A percentile compares a stretch with the other conserved stretches of the same genome.
These are phyloP conservation scores for Hippophae gyantsensis DNA, from an alignment of 306 rosid genomes.

Conservation along the genomic window DNA sequence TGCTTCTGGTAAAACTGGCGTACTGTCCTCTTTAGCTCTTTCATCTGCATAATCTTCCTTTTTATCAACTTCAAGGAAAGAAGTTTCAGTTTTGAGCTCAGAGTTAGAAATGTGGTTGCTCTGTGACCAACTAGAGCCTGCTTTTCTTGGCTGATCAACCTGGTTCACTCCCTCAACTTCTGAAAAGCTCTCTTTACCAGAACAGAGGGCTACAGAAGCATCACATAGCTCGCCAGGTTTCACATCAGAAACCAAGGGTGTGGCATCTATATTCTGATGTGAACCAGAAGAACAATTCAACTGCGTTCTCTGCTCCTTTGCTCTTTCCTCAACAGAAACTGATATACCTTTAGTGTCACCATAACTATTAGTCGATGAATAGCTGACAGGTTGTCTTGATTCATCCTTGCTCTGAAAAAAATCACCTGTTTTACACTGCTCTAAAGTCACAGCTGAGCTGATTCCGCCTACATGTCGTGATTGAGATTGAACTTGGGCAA, in stretches of 20 bases:
- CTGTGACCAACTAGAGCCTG: slow-evolving; percentile 17
- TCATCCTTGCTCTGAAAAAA: slow-evolving; percentile 18
- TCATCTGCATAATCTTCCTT: slow-evolving; percentile 29
- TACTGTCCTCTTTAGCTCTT: slow-evolving; percentile 24
- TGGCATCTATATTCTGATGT: slow-evolving; percentile 21
- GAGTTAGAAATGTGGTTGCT: slow-evolving; percentile 23
- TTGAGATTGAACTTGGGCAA: slow-evolving; percentile 24
- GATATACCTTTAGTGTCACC: slow-evolving; percentile 21
- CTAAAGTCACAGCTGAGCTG: slow-evolving; percentile 9
- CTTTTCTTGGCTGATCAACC: slow-evolving; percentile 31
- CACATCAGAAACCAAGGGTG: slow-evolving; percentile 13
- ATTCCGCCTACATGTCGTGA: slow-evolving; percentile 9
- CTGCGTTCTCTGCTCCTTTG: slow-evolving; percentile 10
- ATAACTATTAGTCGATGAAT: slow-evolving; percentile 8
- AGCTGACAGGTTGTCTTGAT: slow-evolving; percentile 15
- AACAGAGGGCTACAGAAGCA: slow-evolving; percentile 9
- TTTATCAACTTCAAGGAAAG: slow-evolving; percentile 33
- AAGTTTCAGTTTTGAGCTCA: slow-evolving; percentile 18
- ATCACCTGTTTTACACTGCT: slow-evolving; percentile 16
- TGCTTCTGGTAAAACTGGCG: slow-evolving; percentile 29
- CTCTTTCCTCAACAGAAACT: slow-evolving; percentile 13
- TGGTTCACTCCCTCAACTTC: slow-evolving; percentile 31
- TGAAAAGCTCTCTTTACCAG: slow-evolving; percentile 29
- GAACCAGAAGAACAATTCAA: slow-evolving; percentile 19
- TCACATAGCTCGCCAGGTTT: slow-evolving; percentile 25